A percentile compares a stretch with the other conserved stretches of the same genome.
Evolutionary conservation across 192 early-diverging fungal species (phyloP).

Genomic region (Gigaspora rosea): DNA sequence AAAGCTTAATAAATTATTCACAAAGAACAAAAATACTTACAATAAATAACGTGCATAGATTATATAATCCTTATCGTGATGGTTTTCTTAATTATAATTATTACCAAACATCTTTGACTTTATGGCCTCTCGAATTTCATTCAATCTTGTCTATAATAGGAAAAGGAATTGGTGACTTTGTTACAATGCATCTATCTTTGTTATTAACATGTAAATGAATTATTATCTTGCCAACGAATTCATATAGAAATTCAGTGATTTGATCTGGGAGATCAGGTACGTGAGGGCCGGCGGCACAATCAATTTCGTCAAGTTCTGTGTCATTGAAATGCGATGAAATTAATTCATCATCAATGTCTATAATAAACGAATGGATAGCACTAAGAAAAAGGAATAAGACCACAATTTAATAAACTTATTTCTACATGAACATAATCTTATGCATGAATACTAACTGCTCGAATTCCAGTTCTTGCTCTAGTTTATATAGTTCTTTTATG

Average conservation of each 20-base stretch:
- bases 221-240: constrained; percentile 16
- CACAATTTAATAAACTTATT: neutral
- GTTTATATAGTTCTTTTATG: constrained; percentile 26
- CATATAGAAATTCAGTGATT: neutral
- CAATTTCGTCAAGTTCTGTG: constrained; percentile 25
- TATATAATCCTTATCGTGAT: constrained; percentile 33
- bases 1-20: neutral
- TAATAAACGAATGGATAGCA: constrained; percentile 31
- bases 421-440: neutral
- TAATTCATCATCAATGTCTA: constrained; percentile 31
- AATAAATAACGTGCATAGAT: constrained; percentile 22
- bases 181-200: constrained; percentile 3
- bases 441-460: constrained; percentile 30
- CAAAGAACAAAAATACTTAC: constrained; percentile 26
- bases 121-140: constrained; percentile 20
- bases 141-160: constrained; percentile 16
- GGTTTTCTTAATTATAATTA: constrained; percentile 25
- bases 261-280: constrained; percentile 15
- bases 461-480: constrained; percentile 7
- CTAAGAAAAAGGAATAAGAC: constrained; percentile 25
- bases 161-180: constrained; percentile 16
- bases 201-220: constrained; percentile 17
- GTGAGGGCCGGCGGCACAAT: neutral
- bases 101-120: neutral
- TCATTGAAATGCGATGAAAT: constrained; percentile 25